A percentile compares a stretch with the other conserved stretches of the same genome.
Conservation (phyloP, 2,329 filamentous ascomycete genomes). For the Dactylonectria macrodidyma region DNA sequence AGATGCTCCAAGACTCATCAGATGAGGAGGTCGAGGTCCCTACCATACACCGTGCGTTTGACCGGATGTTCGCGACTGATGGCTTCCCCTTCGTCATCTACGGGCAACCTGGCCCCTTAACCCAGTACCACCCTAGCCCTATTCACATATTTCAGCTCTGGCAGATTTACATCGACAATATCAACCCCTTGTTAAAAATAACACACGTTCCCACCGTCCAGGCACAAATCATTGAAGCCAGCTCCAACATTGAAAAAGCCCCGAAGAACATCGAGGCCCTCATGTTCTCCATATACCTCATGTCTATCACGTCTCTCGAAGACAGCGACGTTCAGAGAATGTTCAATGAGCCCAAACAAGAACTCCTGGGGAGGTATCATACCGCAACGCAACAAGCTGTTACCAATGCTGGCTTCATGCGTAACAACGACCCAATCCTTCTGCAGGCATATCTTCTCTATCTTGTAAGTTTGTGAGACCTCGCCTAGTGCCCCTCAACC, state of each 20-base stretch:
- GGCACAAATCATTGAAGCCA: constrained; percentile 74
- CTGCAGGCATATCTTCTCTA: constrained; percentile 79
- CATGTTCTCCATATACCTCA: constrained; percentile 77
- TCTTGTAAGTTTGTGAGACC: constrained; percentile 64
- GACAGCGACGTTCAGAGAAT: constrained; percentile 69
- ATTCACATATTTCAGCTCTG: constrained; percentile 76
- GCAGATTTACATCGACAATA: constrained; percentile 79
- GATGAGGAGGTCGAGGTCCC: constrained; percentile 69
- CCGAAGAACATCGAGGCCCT: constrained; percentile 73
- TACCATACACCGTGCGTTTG: constrained; percentile 71
- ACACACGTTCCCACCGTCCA: constrained; percentile 78
- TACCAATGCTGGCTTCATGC: constrained; percentile 76
- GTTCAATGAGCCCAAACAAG: constrained; percentile 67
- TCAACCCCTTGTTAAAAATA: constrained; percentile 78
- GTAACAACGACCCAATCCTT: constrained; percentile 74
- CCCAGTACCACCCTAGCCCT: constrained; percentile 65
- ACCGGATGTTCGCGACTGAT: constrained; percentile 71
- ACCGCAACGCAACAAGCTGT: constrained; percentile 75
- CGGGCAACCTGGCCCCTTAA: constrained; percentile 59
- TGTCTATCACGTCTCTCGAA: constrained; percentile 71
- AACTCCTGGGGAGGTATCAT: constrained; percentile 68
- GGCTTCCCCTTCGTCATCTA: constrained; percentile 72
- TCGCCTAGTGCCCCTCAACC: background rate
- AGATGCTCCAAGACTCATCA: constrained; percentile 67
- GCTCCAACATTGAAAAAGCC: constrained; percentile 68